Conservation (phyloP, 2,329 filamentous ascomycete genomes). For the Exophiala aquamarina region DNA sequence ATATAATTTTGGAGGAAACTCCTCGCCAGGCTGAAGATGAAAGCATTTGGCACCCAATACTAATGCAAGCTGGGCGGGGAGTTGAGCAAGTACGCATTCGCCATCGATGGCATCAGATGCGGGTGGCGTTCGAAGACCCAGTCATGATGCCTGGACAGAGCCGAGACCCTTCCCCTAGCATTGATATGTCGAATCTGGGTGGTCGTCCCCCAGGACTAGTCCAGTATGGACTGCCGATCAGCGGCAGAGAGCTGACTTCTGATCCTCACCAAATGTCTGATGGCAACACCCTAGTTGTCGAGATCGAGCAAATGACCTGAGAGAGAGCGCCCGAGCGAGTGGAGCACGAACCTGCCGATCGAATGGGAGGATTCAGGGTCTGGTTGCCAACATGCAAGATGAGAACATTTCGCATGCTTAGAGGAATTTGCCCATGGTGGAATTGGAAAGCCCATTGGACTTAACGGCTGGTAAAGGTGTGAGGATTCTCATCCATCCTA, state of each 20-base stretch:
- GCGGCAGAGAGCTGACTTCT: slow-evolving; percentile 10
- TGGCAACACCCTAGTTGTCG: slow-evolving; percentile 4
- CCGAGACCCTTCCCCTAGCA: slow-evolving; percentile 5
- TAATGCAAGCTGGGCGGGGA: too few relatives aligned
- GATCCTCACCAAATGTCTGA: slow-evolving; percentile 19
- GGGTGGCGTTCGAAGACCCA: too few relatives aligned
- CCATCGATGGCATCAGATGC: too few relatives aligned
- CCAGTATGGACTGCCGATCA: slow-evolving; percentile 14
- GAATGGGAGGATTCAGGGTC: slow-evolving; percentile 12
- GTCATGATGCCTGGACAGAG: too few relatives aligned
- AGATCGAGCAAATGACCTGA: slow-evolving; percentile 14
- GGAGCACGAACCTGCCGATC: slow-evolving; percentile 24
- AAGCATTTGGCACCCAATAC: too few relatives aligned
- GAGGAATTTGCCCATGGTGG: slow-evolving; percentile 2
- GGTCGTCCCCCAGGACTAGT: slow-evolving; percentile 10
- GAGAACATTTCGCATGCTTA: slow-evolving; percentile 19
- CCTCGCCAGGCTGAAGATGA: too few relatives aligned
- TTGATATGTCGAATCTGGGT: slow-evolving; percentile 9
- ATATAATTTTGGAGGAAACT: too few relatives aligned
- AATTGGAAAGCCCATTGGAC: slow-evolving; percentile 1
- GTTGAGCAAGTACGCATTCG: too few relatives aligned
- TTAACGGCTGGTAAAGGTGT: slow-evolving; percentile 3
- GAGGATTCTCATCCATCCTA: slow-evolving; percentile 1
- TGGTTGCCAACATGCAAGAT: slow-evolving; percentile 14
- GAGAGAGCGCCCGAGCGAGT: neutral